A percentile compares a stretch with the other conserved stretches of the same genome.
Conservation (phyloP, 495 filamentous ascomycete genomes). For the Letharia columbiana region DNA sequence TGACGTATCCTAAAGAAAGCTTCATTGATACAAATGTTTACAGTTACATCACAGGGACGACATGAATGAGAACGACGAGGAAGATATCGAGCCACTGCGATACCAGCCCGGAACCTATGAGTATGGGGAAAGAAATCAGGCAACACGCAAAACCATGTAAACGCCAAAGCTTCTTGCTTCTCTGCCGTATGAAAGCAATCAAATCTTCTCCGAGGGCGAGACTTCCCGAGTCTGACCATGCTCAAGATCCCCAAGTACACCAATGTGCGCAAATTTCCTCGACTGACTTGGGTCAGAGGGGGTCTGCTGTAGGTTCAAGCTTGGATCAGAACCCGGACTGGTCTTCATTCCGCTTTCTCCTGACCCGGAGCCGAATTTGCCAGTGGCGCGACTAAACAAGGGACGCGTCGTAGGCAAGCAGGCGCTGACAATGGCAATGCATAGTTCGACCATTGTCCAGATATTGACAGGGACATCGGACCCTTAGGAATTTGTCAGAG, state of each 20-base stretch:
- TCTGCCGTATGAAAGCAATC: background rate
- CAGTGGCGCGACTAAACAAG: constrained; percentile 12
- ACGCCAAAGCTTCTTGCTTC: no score
- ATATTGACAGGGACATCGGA: constrained; percentile 29
- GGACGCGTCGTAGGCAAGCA: constrained; percentile 31
- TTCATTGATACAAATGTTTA: no score
- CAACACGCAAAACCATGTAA: no score
- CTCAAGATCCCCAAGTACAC: constrained; percentile 2
- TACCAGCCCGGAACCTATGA: no score
- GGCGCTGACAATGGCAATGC: constrained; percentile 38
- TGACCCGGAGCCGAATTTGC: background rate
- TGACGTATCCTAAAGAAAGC: no score
- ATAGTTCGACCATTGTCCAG: constrained; percentile 41
- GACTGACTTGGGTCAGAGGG: constrained; percentile 4
- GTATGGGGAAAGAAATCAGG: no score
- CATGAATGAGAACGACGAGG: no score
- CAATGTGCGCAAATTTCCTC: constrained; percentile 7
- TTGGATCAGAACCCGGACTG: background rate
- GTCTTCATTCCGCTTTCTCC: background rate
- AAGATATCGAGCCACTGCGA: no score
- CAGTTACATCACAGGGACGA: no score
- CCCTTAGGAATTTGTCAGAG: constrained; percentile 4
- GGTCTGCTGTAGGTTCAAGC: background rate
- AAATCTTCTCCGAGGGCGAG: background rate
- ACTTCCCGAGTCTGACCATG: background rate